phyloP scores from a whole-genome alignment of 2,329 filamentous ascomycete species.

The Hypoxylon sp. region DNA sequence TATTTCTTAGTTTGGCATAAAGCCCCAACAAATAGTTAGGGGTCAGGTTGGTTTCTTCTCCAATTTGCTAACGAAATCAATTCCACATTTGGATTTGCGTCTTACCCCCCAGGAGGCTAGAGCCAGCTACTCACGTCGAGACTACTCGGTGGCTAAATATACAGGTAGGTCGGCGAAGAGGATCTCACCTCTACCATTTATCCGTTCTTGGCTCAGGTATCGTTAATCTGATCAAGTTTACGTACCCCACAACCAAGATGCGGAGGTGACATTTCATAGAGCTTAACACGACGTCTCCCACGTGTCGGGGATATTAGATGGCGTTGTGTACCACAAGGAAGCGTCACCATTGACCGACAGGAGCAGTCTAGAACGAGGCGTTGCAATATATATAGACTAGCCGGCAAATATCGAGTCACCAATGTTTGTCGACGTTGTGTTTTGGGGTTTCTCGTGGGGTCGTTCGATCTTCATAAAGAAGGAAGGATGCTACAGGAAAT shows the following conservation, averaged over 20 bases:
- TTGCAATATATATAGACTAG: conserved; percentile 24
- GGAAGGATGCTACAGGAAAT: neutral
- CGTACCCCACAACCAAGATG: conserved; percentile 35
- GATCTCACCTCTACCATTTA: conserved; percentile 41
- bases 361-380: conserved; percentile 31
- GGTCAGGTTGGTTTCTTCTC: neutral
- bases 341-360: conserved; percentile 25
- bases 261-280: conserved; percentile 38
- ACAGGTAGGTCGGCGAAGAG: conserved; percentile 38
- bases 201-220: conserved; percentile 37
- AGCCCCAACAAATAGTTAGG: no score
- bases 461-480: conserved; percentile 18
- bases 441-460: neutral
- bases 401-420: conserved; percentile 24
- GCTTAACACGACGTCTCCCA: conserved; percentile 35
- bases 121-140: conserved; percentile 22
- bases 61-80: neutral
- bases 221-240: conserved; percentile 28
- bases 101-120: conserved; percentile 16
- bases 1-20: no score
- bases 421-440: conserved; percentile 2
- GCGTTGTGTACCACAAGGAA: conserved; percentile 17
- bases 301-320: conserved; percentile 16
- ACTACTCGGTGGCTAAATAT: conserved; percentile 39
- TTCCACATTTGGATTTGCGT: conserved; percentile 19